Evolutionary conservation across 768 basidiomycete genomes (phyloP).

Genomic region (Sarcodon aspratus): DNA sequence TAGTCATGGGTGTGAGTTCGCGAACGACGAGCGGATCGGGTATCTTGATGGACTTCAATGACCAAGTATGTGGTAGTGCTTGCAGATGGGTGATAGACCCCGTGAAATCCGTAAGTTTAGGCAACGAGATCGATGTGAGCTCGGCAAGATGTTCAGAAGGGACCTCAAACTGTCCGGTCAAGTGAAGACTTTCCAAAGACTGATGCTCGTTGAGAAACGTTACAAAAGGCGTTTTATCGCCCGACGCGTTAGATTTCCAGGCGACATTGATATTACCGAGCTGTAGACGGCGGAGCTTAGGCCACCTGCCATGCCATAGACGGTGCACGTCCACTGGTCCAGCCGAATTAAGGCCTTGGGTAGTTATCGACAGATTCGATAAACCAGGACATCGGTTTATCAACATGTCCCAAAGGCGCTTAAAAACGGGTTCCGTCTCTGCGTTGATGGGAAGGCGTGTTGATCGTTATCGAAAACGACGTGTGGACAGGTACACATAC

Average conservation of each 20-base stretch:
- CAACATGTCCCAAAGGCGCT: slow-evolving; percentile 62
- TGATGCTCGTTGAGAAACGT: slow-evolving; percentile 60
- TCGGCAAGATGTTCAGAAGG: slow-evolving; percentile 36
- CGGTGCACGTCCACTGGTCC: slow-evolving; percentile 42
- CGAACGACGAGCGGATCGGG: slow-evolving; percentile 58
- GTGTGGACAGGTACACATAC: slow-evolving; percentile 23
- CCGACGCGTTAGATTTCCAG: slow-evolving; percentile 28
- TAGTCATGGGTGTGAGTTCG: slow-evolving; percentile 51
- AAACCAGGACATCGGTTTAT: slow-evolving; percentile 51
- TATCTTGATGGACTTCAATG: slow-evolving; percentile 45
- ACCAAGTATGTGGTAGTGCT: slow-evolving; percentile 26
- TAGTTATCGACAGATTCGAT: slow-evolving; percentile 47
- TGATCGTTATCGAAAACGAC: background rate
- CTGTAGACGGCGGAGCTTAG: slow-evolving; percentile 42
- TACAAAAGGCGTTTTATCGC: slow-evolving; percentile 45
- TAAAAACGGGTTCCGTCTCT: slow-evolving; percentile 41
- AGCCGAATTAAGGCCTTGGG: slow-evolving; percentile 31
- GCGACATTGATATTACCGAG: slow-evolving; percentile 60
- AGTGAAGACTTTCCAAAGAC: slow-evolving; percentile 21
- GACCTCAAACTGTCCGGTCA: slow-evolving; percentile 7
- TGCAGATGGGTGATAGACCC: slow-evolving; percentile 62
- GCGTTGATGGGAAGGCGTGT: background rate
- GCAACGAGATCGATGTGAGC: slow-evolving; percentile 34
- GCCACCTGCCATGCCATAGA: slow-evolving; percentile 57
- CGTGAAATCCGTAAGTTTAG: slow-evolving; percentile 43